phyloP scores from a whole-genome alignment of 2,329 filamentous ascomycete genomes.

The Trichoderma oligosporum region DNA sequence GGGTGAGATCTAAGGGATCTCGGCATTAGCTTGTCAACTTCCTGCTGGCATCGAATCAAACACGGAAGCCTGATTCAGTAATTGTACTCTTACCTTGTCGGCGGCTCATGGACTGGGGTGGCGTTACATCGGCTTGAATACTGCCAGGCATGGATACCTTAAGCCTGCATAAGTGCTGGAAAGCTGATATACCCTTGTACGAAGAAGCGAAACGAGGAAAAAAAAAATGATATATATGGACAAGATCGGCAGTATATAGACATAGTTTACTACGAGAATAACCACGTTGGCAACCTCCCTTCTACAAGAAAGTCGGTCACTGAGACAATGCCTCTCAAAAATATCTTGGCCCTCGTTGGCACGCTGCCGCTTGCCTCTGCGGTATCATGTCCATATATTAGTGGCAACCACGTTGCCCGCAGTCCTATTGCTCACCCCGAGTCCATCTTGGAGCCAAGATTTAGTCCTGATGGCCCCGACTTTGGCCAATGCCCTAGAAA shows the following conservation, averaged over 20 bases:
- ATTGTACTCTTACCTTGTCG: neutral
- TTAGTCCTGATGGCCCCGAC: slow-evolving; percentile 17
- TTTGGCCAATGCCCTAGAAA: slow-evolving; percentile 18
- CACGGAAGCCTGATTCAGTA: neutral
- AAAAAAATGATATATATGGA: slow-evolving; percentile 13
- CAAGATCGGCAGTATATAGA: neutral
- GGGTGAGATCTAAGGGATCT: slow-evolving; percentile 8
- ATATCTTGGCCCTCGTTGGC: slow-evolving; percentile 18
- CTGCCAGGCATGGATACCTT: slow-evolving; percentile 15
- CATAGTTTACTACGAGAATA: neutral
- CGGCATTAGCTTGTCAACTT: neutral
- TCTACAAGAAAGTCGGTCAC: neutral
- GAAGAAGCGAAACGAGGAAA: neutral
- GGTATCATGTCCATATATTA: slow-evolving; percentile 12
- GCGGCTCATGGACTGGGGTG: too few relatives aligned
- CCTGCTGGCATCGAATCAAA: neutral
- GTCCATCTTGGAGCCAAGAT: slow-evolving; percentile 16
- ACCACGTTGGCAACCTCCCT: neutral
- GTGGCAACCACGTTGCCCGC: slow-evolving; percentile 11
- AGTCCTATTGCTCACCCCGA: slow-evolving; percentile 1
- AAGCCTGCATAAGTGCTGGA: slow-evolving; percentile 5
- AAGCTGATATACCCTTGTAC: neutral
- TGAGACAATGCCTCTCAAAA: slow-evolving; percentile 18
- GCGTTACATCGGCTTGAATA: slow-evolving; percentile 9
- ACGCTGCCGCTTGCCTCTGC: slow-evolving; percentile 19